Evolutionary conservation across 257 asterid species (phyloP).

Genomic region (Thymus quinquecostatus): DNA sequence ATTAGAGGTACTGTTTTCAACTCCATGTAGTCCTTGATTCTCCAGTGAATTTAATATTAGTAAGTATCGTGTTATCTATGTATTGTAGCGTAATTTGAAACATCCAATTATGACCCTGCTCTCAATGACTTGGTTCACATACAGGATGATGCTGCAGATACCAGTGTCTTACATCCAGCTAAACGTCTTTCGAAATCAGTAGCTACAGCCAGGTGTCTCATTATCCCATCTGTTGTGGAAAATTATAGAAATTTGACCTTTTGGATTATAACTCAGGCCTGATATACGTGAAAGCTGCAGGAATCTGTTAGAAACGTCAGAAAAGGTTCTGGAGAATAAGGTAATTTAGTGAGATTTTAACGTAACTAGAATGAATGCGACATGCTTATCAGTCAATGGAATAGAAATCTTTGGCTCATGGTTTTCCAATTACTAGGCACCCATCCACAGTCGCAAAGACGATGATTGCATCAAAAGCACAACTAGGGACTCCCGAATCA

Average conservation of each 20-base stretch:
- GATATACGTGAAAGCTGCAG: conserved; percentile 52
- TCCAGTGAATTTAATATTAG: conserved; percentile 20
- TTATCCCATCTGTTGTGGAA: conserved; percentile 30
- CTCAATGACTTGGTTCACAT: conserved; percentile 29
- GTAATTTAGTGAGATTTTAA: conserved; percentile 38
- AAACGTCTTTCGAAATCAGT: conserved; percentile 62
- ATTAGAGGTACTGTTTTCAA: conserved; percentile 53
- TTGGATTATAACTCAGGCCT: conserved; percentile 9
- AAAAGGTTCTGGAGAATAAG: conserved; percentile 47
- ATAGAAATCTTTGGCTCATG: conserved; percentile 12
- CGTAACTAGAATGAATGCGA: neutral
- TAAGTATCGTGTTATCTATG: conserved; percentile 8
- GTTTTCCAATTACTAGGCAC: conserved; percentile 42
- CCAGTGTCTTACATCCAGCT: conserved; percentile 49
- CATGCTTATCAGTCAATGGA: conserved; percentile 22
- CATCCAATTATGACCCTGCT: conserved; percentile 4
- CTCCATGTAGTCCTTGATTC: conserved; percentile 14
- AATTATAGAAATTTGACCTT: conserved; percentile 13
- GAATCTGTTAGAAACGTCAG: conserved; percentile 46
- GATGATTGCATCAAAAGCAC: conserved; percentile 36
- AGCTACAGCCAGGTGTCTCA: conserved; percentile 53
- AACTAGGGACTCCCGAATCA: conserved; percentile 30
- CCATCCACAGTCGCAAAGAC: conserved; percentile 37
- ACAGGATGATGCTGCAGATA: conserved; percentile 53
- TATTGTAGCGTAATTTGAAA: conserved; percentile 6